phyloP scores from a whole-genome alignment of 2,329 filamentous ascomycete species.

The Stemphylium beticola region DNA sequence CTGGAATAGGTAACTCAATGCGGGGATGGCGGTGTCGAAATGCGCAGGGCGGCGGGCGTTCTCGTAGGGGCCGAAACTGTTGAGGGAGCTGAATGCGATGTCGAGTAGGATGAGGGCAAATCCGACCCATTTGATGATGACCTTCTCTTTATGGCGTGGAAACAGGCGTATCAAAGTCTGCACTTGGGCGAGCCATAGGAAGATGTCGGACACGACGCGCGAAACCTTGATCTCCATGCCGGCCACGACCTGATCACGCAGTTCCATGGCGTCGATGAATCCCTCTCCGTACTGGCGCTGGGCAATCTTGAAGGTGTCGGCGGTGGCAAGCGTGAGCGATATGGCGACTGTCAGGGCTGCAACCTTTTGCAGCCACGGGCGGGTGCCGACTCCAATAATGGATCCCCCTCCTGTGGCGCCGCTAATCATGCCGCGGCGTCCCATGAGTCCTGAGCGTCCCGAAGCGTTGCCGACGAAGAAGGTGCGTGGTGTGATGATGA shows the following conservation, averaged over 20 bases:
- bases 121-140: slow-evolving; percentile 98
- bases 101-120: slow-evolving; percentile 92
- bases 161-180: slow-evolving; percentile 96
- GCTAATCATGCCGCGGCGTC: slow-evolving; percentile 82
- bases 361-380: slow-evolving; percentile 86
- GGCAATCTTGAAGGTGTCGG: slow-evolving; percentile 86
- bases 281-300: slow-evolving; percentile 80
- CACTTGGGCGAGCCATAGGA: slow-evolving; percentile 95
- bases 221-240: slow-evolving; percentile 88
- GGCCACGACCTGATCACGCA: slow-evolving; percentile 81
- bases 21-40: slow-evolving; percentile 89
- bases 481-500: slow-evolving; percentile 92
- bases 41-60: slow-evolving; percentile 69
- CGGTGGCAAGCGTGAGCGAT: slow-evolving; percentile 90
- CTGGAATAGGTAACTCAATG: slow-evolving; percentile 88
- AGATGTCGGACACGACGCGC: slow-evolving; percentile 91
- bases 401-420: slow-evolving; percentile 67
- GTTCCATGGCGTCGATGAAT: slow-evolving; percentile 75
- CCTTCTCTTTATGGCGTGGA: slow-evolving; percentile 93
- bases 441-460: slow-evolving; percentile 73
- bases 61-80: slow-evolving; percentile 73
- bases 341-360: slow-evolving; percentile 71
- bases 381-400: slow-evolving; percentile 83
- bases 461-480: slow-evolving; percentile 80
- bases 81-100: slow-evolving; percentile 86